Conservation (phyloP, 2,329 filamentous ascomycete species). For the Fusarium tricinctum region DNA sequence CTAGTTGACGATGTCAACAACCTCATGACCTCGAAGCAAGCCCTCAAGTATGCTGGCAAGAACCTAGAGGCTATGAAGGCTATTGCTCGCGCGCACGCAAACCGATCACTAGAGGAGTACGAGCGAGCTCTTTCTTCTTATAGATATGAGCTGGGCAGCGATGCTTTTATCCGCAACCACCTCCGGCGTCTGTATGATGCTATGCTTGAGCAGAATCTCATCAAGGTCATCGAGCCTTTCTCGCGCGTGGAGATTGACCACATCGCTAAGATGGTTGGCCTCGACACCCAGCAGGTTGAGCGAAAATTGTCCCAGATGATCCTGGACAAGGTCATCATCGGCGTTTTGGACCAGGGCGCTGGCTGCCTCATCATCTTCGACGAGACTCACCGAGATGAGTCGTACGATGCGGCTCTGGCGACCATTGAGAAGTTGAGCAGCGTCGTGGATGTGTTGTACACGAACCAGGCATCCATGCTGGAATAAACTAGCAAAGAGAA, state of each 20-base stretch:
- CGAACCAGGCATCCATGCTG: conserved; percentile 94
- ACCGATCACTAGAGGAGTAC: conserved; percentile 96
- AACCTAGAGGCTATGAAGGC: conserved; percentile 99
- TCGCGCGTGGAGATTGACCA: conserved; percentile 96
- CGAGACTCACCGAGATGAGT: conserved; percentile 91
- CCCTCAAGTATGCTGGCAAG: conserved; percentile 94
- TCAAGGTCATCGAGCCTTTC: conserved; percentile 99
- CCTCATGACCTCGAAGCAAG: conserved; percentile 95
- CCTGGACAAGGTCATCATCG: conserved; percentile 97
- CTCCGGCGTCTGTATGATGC: conserved; percentile 95
- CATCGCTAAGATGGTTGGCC: conserved; percentile 96
- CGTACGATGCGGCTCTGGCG: conserved; percentile 92
- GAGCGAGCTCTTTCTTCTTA: conserved; percentile 92
- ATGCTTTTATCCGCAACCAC: conserved; percentile 97
- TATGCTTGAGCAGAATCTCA: conserved; percentile 99
- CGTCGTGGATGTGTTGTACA: conserved; percentile 97
- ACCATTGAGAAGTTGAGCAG: conserved; percentile 98
- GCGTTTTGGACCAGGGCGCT: conserved; percentile 96
- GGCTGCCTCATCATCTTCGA: conserved; percentile 98
- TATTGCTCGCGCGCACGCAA: conserved; percentile 93
- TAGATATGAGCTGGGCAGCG: conserved; percentile 92
- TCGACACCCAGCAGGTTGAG: conserved; percentile 97
- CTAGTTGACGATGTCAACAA: conserved; percentile 95
- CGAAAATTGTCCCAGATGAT: conserved; percentile 99
- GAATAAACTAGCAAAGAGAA: conserved; percentile 70